Conservation (phyloP, 2,329 filamentous ascomycete species). For the Beauveria scarabaeidicola region DNA sequence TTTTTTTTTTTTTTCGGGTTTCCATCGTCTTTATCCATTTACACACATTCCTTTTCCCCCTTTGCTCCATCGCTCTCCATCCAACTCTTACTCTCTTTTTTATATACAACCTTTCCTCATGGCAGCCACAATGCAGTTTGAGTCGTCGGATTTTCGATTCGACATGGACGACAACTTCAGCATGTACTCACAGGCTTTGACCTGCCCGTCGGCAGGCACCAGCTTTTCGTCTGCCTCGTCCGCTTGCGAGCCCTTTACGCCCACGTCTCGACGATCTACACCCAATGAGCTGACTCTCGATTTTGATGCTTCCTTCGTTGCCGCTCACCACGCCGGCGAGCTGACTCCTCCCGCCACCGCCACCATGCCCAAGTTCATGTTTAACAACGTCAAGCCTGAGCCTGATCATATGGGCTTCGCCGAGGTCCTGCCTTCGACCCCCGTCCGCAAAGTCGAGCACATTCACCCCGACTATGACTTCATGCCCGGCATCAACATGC, state of each 20-base stretch:
- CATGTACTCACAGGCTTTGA: constrained; percentile 28
- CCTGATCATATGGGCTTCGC: constrained; percentile 25
- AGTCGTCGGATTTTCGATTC: constrained; percentile 29
- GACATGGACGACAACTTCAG: constrained; percentile 33
- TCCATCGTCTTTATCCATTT: constrained; percentile 1
- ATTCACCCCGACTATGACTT: constrained; percentile 31
- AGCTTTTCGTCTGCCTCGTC: constrained; percentile 33
- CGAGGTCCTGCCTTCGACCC: constrained; percentile 26
- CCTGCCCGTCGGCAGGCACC: constrained; percentile 26
- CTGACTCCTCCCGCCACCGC: constrained; percentile 27
- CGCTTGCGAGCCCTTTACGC: constrained; percentile 35
- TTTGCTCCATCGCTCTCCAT: background rate
- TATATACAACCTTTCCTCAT: constrained; percentile 4
- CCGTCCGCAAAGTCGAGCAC: constrained; percentile 28
- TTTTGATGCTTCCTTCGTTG: constrained; percentile 24
- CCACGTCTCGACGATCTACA: constrained; percentile 35
- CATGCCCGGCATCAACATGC: constrained; percentile 30
- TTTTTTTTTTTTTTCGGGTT: too few species aligned
- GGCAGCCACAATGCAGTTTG: constrained; percentile 26
- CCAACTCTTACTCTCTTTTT: constrained; percentile 9
- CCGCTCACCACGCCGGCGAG: constrained; percentile 23
- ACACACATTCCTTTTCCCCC: constrained; percentile 10
- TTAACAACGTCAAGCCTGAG: constrained; percentile 25
- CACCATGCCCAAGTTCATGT: constrained; percentile 27
- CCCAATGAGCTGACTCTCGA: constrained; percentile 31